phyloP scores from a whole-genome alignment of 208 protist species.

The Naegleria fowleri region DNA sequence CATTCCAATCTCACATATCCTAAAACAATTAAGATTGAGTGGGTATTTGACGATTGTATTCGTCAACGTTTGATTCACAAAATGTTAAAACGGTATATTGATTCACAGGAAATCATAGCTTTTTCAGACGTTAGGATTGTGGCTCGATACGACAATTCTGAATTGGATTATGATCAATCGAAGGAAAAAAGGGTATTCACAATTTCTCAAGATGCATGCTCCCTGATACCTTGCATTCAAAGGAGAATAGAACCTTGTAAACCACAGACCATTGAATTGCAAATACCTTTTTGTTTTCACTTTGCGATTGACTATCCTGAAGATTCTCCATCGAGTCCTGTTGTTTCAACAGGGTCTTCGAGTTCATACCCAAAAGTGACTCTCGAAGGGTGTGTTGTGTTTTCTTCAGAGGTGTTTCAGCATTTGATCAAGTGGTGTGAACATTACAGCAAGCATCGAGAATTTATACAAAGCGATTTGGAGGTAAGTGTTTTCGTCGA shows the following conservation, averaged over 20 bases:
- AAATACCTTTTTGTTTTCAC: constrained; percentile 4
- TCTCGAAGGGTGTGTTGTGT: neutral
- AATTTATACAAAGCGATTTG: neutral
- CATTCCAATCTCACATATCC: neutral
- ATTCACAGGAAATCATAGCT: neutral
- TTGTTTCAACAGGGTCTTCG: neutral
- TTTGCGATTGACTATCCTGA: neutral
- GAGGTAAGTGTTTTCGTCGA: neutral
- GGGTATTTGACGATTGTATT: neutral
- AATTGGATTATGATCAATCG: neutral
- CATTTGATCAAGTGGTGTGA: neutral
- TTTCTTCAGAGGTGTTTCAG: neutral
- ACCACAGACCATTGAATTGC: neutral
- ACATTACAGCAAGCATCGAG: neutral
- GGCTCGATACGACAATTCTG: neutral
- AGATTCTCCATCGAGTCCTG: neutral
- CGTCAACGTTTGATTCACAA: neutral
- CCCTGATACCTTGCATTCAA: neutral
- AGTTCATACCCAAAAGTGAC: neutral
- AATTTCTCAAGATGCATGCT: neutral
- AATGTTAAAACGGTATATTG: neutral
- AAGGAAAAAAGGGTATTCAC: neutral
- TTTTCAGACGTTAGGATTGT: neutral
- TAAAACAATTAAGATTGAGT: neutral
- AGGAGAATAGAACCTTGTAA: neutral